phyloP scores from a whole-genome alignment of 2,329 filamentous ascomycete species.

The Tolypocladium inflatum region DNA sequence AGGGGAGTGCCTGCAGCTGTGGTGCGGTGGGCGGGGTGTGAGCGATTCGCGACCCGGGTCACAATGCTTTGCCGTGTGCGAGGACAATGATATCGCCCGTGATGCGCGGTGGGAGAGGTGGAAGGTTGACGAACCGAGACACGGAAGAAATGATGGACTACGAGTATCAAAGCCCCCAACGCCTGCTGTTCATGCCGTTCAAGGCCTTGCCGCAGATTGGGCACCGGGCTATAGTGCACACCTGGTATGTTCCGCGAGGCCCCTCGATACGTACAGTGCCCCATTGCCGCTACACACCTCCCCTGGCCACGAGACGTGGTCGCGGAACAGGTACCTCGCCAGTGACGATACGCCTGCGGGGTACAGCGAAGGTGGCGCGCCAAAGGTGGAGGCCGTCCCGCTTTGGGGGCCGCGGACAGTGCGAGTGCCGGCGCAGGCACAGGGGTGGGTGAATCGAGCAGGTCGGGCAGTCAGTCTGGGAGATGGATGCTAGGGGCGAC shows the following conservation, averaged over 20 bases:
- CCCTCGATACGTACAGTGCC: not conserved
- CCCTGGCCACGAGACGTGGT: not conserved
- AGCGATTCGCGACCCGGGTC: not conserved
- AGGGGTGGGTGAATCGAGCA: not conserved
- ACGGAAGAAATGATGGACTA: not conserved
- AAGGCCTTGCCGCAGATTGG: slow-evolving; percentile 1
- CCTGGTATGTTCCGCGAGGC: not conserved
- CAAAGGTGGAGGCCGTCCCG: not conserved
- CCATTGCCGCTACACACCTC: not conserved
- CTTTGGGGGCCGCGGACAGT: not conserved
- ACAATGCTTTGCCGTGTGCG: not conserved
- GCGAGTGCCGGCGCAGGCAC: not conserved
- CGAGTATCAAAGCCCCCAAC: not conserved
- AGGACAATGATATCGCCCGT: not conserved
- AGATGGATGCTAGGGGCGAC: not conserved
- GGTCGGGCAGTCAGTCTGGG: not conserved
- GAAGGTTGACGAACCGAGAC: not conserved
- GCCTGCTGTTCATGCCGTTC: not conserved
- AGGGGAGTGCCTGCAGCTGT: slow-evolving; percentile 1
- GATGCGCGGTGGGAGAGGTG: not conserved
- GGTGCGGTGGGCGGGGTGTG: not conserved
- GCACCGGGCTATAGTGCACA: not conserved
- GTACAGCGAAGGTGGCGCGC: not conserved
- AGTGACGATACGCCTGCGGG: not conserved
- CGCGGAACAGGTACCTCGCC: not conserved